These are phyloP conservation scores for Phenoliferia sp. DNA, from an alignment of 1,284 basidiomycete species.

Conservation along the genomic window DNA sequence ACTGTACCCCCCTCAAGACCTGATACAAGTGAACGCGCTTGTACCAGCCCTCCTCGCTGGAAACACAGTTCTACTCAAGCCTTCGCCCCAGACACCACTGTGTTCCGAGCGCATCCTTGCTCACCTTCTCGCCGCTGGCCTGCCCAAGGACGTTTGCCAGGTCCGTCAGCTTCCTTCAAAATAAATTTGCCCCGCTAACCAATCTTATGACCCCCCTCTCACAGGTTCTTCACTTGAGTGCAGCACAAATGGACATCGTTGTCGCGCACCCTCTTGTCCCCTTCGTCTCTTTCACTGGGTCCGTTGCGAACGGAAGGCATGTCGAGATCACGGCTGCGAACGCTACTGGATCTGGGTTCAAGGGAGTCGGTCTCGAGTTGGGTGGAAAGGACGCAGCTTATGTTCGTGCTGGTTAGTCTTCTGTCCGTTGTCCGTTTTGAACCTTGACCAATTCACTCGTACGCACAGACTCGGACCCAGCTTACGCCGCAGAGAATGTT, in stretches of 20 bases:
- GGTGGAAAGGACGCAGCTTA: conserved; percentile 97
- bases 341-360: conserved; percentile 63
- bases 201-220: too few species aligned
- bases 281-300: conserved; percentile 79
- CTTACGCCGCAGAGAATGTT: conserved; percentile 75
- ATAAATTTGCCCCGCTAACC: not conserved
- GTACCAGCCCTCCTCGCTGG: conserved; percentile 72
- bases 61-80: conserved; percentile 85
- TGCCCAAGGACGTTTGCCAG: conserved; percentile 70
- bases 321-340: conserved; percentile 43
- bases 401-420: conserved; percentile 53
- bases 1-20: conserved; percentile 51
- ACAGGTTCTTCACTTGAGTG: conserved; percentile 60
- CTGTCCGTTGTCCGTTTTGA: not conserved
- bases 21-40: conserved; percentile 82
- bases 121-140: conserved; percentile 65
- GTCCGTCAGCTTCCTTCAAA: conserved; percentile 45
- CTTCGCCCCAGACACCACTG: conserved; percentile 88
- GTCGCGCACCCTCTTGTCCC: conserved; percentile 54
- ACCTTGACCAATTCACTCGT: not conserved
- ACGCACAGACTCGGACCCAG: conserved; percentile 65
- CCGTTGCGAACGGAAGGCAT: conserved; percentile 52
- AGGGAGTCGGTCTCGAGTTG: conserved; percentile 64
- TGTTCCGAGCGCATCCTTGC: conserved; percentile 73
- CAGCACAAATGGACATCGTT: conserved; percentile 59